Evolutionary conservation across 805 yeast genomes (phyloP).

Genomic region (Teunomyces tritomae): DNA sequence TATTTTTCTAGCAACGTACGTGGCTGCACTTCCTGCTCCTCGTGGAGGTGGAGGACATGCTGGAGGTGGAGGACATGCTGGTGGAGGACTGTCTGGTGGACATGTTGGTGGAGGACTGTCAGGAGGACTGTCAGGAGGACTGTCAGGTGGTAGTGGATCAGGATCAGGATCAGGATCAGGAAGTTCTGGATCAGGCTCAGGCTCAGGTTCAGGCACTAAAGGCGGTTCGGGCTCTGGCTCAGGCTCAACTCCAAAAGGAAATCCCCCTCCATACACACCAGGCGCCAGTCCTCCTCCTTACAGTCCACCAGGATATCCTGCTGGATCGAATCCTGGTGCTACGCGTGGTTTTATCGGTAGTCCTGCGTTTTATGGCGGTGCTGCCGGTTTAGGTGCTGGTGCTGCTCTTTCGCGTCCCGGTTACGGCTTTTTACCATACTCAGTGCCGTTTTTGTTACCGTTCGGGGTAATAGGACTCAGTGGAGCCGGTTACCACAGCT

Average conservation of each 20-base stretch:
- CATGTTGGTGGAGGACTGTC: too few relatives aligned
- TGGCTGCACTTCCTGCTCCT: not conserved
- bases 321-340: not conserved
- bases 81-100: too few relatives aligned
- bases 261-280: not conserved
- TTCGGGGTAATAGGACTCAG: not conserved
- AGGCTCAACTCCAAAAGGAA: not conserved
- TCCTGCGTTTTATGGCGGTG: not conserved
- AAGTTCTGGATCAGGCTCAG: not conserved
- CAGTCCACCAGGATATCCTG: not conserved
- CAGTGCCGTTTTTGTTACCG: not conserved
- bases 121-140: too few relatives aligned
- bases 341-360: not conserved
- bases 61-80: not conserved
- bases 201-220: not conserved
- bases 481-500: not conserved
- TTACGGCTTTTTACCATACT: not conserved
- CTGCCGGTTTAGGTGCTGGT: not conserved
- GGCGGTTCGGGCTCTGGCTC: not conserved
- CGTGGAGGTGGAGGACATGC: not conserved
- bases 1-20: not conserved
- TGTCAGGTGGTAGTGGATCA: too few relatives aligned
- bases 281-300: not conserved
- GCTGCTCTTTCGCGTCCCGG: not conserved
- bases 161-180: not conserved